phyloP scores from a whole-genome alignment of 768 basidiomycete genomes.

The Kwoniella dendrophila region DNA sequence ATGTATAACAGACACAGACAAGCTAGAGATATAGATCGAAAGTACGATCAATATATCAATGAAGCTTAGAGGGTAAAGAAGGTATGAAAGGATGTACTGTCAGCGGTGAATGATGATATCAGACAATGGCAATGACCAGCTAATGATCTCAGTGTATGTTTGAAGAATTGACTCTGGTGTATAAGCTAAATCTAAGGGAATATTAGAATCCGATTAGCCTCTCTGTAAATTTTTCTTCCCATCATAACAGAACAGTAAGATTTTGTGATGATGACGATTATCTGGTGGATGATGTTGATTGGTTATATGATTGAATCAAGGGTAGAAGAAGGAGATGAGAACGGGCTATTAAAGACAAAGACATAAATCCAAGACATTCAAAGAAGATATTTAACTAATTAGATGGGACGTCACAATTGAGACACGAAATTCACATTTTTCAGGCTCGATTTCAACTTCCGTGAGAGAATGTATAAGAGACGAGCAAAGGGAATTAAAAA shows the following conservation, averaged over 20 bases:
- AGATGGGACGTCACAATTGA: slow-evolving; percentile 1
- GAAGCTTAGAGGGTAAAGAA: too few relatives aligned
- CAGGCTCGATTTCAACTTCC: background rate
- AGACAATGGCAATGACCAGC: too few relatives aligned
- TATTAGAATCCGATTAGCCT: slow-evolving; percentile 8
- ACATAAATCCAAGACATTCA: background rate
- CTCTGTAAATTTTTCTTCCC: background rate
- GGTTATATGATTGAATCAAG: background rate
- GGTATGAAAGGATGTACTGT: too few relatives aligned
- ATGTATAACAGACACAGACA: too few relatives aligned
- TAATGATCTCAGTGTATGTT: background rate
- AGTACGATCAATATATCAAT: too few relatives aligned
- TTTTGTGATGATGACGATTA: too few relatives aligned
- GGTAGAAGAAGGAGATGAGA: background rate
- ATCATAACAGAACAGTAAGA: background rate
- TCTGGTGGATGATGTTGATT: background rate
- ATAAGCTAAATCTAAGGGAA: background rate
- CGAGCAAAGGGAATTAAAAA: background rate
- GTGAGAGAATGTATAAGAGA: background rate
- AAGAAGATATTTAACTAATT: background rate
- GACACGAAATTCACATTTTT: background rate
- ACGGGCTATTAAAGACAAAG: slow-evolving; percentile 5
- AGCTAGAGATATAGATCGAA: too few relatives aligned
- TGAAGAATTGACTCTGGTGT: too few relatives aligned
- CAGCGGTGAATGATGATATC: too few relatives aligned